Conservation (phyloP, 306 rosid genomes). For the Rosa rugosa region DNA sequence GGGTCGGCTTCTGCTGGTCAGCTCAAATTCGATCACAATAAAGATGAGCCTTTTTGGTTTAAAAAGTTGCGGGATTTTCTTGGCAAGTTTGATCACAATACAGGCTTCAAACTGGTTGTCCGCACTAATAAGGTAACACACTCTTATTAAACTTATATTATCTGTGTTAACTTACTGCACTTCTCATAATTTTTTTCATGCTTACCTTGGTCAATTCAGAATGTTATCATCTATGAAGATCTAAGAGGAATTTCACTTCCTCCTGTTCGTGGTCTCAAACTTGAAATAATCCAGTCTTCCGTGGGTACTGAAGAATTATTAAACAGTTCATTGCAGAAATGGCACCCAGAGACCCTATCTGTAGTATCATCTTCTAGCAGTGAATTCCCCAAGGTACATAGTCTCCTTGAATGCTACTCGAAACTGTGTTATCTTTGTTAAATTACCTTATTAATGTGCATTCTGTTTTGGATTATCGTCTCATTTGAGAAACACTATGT, state of each 20-base stretch:
- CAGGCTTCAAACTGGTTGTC: constrained; percentile 10
- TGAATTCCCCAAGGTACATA: constrained; percentile 15
- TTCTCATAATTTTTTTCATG: not conserved
- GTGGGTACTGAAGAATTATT: not conserved
- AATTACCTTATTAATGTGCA: not conserved
- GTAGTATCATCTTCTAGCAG: constrained; percentile 10
- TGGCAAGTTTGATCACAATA: not conserved
- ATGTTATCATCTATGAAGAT: constrained; percentile 8
- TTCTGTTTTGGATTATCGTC: not conserved
- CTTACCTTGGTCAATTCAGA: constrained; percentile 5
- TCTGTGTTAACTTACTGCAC: not conserved
- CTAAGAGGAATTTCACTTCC: not conserved
- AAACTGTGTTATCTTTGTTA: not conserved
- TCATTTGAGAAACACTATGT: constrained; percentile 1
- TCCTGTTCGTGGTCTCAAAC: not conserved
- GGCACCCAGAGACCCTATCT: constrained; percentile 17
- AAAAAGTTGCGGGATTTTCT: constrained; percentile 4
- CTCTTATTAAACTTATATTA: not conserved
- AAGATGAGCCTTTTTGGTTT: constrained; percentile 7
- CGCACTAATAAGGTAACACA: not conserved
- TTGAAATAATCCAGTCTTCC: constrained; percentile 7
- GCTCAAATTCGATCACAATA: not conserved
- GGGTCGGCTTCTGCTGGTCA: not conserved
- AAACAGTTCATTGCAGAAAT: constrained; percentile 4
- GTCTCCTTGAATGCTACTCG: not conserved